These are phyloP conservation scores for Pleurotus pulmonarius DNA, from an alignment of 768 basidiomycete genomes.

Conservation along the genomic window DNA sequence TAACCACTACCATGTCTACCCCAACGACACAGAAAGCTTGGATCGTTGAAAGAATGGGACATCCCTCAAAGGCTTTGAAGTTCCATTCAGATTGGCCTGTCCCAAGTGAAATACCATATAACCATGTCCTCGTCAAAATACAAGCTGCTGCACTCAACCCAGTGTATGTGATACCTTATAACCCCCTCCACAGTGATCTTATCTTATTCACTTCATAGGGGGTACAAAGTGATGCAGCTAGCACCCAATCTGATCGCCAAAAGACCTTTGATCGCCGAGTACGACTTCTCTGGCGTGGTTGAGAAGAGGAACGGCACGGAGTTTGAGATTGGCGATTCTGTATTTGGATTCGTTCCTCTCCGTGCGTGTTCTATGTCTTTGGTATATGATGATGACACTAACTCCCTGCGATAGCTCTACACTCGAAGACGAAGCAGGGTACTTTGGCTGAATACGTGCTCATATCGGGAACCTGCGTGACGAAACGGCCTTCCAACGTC, in stretches of 20 bases:
- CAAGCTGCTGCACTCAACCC: slow-evolving; percentile 65
- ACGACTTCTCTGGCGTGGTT: slow-evolving; percentile 63
- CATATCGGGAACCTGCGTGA: slow-evolving; percentile 38
- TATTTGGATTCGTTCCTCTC: slow-evolving; percentile 53
- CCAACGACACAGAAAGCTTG: background rate
- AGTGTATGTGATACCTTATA: slow-evolving; percentile 35
- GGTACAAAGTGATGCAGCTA: slow-evolving; percentile 51
- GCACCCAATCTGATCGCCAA: slow-evolving; percentile 42
- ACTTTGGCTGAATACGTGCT: slow-evolving; percentile 54
- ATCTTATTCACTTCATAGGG: slow-evolving; percentile 30
- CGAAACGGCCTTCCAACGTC: slow-evolving; percentile 44
- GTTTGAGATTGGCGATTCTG: slow-evolving; percentile 56
- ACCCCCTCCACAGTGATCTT: background rate
- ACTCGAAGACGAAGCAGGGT: slow-evolving; percentile 43
- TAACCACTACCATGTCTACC: background rate
- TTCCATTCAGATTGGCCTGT: slow-evolving; percentile 15
- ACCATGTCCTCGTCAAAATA: slow-evolving; percentile 49
- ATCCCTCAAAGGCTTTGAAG: background rate
- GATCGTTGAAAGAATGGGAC: background rate
- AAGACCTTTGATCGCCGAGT: slow-evolving; percentile 52
- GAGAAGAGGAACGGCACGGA: slow-evolving; percentile 49
- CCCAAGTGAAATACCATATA: slow-evolving; percentile 24
- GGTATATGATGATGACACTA: background rate
- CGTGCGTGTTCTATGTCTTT: slow-evolving; percentile 18
- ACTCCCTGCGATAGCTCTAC: slow-evolving; percentile 17